Conservation (phyloP, 2,329 filamentous ascomycete species). For the Zasmidium cellare region DNA sequence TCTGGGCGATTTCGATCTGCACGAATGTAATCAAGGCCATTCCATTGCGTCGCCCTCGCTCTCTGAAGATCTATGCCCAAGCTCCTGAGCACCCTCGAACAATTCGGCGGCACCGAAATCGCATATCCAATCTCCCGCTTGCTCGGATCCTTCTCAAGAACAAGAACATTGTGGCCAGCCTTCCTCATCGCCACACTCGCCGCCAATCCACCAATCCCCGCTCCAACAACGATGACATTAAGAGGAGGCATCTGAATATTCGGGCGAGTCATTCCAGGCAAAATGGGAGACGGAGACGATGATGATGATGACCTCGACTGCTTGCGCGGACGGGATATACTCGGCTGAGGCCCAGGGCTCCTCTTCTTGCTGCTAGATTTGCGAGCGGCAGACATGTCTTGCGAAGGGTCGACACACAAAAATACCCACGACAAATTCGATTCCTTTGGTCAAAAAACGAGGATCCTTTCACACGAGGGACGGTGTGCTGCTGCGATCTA, state of each 20-base stretch:
- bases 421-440: not conserved
- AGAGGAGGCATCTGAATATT: not conserved
- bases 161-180: conserved; percentile 54
- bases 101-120: conserved; percentile 15
- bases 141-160: conserved; percentile 53
- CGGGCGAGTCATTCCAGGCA: not conserved
- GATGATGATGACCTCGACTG: not conserved
- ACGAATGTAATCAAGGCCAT: not conserved
- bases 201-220: conserved; percentile 55
- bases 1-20: not conserved
- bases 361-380: not conserved
- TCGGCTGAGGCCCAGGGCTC: not conserved
- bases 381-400: not conserved
- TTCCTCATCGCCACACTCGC: conserved; percentile 51
- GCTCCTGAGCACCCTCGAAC: conserved; percentile 7
- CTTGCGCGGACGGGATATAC: not conserved
- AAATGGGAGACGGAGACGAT: not conserved
- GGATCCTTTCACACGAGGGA: no score
- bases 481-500: not conserved
- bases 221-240: conserved; percentile 56
- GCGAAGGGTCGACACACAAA: not conserved
- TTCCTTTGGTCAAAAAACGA: no score
- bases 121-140: conserved; percentile 37
- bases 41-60: not conserved
- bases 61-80: not conserved